These are phyloP conservation scores for Dissophora globulifera DNA, from an alignment of 192 early-diverging fungal genomes.

Conservation along the genomic window DNA sequence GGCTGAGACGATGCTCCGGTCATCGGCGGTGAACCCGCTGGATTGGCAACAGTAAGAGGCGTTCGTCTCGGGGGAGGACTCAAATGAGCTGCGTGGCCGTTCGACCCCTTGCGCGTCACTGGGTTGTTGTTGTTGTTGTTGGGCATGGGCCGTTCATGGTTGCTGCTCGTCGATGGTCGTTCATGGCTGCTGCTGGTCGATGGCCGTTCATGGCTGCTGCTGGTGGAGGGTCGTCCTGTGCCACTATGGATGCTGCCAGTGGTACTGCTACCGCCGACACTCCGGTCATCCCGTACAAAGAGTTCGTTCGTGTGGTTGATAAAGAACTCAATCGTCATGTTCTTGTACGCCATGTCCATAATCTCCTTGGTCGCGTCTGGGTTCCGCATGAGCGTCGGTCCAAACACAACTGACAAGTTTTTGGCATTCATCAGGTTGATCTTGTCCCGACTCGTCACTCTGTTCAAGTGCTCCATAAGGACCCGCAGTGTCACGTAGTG, in stretches of 20 bases:
- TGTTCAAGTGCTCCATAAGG: constrained; percentile 71
- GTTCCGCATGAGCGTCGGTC: constrained; percentile 83
- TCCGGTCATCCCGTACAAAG: constrained; percentile 1
- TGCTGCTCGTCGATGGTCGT: constrained; percentile 6
- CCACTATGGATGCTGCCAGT: not conserved
- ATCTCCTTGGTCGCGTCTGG: constrained; percentile 70
- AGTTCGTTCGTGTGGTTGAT: constrained; percentile 60
- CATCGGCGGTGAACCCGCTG: not conserved
- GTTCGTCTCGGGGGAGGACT: constrained; percentile 15
- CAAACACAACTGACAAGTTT: constrained; percentile 96
- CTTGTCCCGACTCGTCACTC: constrained; percentile 66
- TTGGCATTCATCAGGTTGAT: constrained; percentile 92
- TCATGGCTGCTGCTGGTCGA: constrained; percentile 11
- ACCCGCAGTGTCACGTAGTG: constrained; percentile 72
- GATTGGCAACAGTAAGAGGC: not conserved
- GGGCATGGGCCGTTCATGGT: constrained; percentile 14
- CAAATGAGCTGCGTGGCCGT: not conserved
- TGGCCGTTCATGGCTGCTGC: constrained; percentile 16
- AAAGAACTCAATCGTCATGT: constrained; percentile 75
- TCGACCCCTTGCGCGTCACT: not conserved
- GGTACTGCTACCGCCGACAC: not conserved
- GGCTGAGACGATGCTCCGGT: constrained; percentile 1
- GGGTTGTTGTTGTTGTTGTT: not conserved
- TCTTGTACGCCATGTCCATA: constrained; percentile 79
- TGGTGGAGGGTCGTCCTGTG: not conserved